Base-by-base conservation (phyloP, 768 basidiomycete species). In the Termitomyces sp. region DNA sequence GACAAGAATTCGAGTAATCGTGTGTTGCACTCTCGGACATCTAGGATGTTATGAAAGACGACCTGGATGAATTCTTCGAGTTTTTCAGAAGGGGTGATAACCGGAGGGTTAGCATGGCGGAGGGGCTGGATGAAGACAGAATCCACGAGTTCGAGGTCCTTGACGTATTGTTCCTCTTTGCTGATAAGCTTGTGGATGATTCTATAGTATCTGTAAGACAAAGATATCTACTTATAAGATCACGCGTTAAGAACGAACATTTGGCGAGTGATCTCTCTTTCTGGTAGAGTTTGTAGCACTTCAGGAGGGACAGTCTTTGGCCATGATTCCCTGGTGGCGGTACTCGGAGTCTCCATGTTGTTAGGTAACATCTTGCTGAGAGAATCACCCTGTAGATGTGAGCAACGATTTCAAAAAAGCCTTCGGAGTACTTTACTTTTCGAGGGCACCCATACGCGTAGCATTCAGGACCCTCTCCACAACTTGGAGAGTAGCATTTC, bases 101-200 rank as follows among this genome's bases (percentile, higher is more conserved):
- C 71, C 52, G 73, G 68, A 63, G 78, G 78, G 24, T 76, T 66
- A 9, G 79, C 76, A 13, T 55, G 63, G 8, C 75, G 74, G 7
- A 88, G 72, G 1, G 81, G 82, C 20, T 76, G 73, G 44, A 78
- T 74, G 59, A 79, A 76, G 36, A 92, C 87, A 8, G 81, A 76
- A 64, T 95, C 91, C 52, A 98, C 81, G 3, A 87, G 81, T 52
- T 92, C 85, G 18, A 99, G 81, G 67, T 99, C 96, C 48, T 87
- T 84, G 52, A 93, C 76, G 66, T 96, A 97, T 67, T 93, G 87
- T 63, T 91, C 86, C 70, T 98, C 97, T 61, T 93, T 89, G 65
- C 81, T 82, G 63, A 98, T 88, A 53, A 96, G 83, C 71, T 93
- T 94, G 68, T 88, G 87, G 58, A 99, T 95, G 68, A 79, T 94